A percentile compares a stretch with the other conserved stretches of the same genome.
Evolutionary conservation across 345 rosid genomes (phyloP).

Genomic region (Arabidopsis suecica): DNA sequence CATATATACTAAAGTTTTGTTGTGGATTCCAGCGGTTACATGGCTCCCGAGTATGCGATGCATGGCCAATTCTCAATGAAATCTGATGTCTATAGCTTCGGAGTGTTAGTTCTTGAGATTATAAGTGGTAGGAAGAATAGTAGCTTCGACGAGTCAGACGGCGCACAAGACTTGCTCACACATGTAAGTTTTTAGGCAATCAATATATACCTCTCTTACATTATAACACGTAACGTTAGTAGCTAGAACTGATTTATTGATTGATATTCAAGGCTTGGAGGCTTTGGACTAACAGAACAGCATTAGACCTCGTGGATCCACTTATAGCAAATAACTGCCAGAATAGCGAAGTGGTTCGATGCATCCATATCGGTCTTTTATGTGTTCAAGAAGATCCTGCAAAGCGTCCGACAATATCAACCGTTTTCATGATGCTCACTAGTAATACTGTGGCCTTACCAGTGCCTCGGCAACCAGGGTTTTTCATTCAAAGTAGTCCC

Average conservation of each 20-base stretch:
- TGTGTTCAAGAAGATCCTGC: conserved; percentile 35
- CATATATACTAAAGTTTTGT: neutral
- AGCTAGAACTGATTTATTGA: neutral
- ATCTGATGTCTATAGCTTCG: conserved; percentile 39
- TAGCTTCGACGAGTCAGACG: conserved; percentile 7
- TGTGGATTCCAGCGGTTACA: conserved; percentile 30
- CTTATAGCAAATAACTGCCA: neutral
- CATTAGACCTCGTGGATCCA: conserved; percentile 13
- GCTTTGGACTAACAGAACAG: conserved; percentile 1
- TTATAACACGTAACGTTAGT: neutral
- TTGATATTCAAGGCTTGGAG: conserved; percentile 15
- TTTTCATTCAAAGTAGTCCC: neutral
- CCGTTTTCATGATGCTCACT: neutral
- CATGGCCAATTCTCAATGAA: conserved; percentile 33
- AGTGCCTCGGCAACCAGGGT: neutral
- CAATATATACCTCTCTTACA: neutral
- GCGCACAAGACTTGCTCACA: neutral
- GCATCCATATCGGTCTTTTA: conserved; percentile 24
- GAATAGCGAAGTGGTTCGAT: neutral
- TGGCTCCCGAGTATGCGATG: conserved; percentile 40
- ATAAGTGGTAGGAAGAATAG: conserved; percentile 30
- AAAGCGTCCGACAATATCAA: neutral
- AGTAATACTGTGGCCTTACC: conserved; percentile 18
- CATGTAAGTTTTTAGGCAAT: conserved; percentile 24
- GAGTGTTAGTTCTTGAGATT: conserved; percentile 41